Evolutionary conservation across 2,329 filamentous ascomycete genomes (phyloP).

Genomic region (Fusarium multiceps): DNA sequence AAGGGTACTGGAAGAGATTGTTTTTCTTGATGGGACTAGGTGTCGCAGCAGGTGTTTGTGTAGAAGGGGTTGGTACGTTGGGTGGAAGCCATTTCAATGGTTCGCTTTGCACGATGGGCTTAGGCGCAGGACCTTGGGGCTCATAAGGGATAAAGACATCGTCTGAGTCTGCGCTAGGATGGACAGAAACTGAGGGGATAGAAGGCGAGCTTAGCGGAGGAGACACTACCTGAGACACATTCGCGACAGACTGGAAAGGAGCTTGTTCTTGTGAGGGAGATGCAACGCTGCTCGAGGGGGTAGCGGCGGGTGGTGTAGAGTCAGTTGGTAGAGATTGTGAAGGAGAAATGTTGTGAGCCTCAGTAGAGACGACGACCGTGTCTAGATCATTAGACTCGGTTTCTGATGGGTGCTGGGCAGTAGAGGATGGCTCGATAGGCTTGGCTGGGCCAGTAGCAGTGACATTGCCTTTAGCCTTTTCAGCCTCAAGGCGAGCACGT

Average conservation of each 20-base stretch:
- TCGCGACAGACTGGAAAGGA: conserved; percentile 35
- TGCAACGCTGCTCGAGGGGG: conserved; percentile 41
- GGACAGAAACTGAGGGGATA: conserved; percentile 45
- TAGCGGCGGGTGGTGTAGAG: conserved; percentile 40
- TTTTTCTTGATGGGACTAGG: conserved; percentile 53
- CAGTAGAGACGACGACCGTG: neutral
- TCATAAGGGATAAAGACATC: conserved; percentile 67
- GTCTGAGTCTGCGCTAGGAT: conserved; percentile 39
- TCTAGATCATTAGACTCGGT: neutral
- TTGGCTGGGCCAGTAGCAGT: conserved; percentile 5
- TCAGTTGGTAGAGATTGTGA: conserved; percentile 18
- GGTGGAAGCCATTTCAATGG: conserved; percentile 65
- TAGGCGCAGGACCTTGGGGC: conserved; percentile 62
- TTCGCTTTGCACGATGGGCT: conserved; percentile 52
- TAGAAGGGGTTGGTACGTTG: conserved; percentile 54
- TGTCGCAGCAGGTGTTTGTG: conserved; percentile 49
- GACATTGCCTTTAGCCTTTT: conserved; percentile 22
- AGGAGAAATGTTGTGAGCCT: conserved; percentile 24
- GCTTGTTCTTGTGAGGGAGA: conserved; percentile 43
- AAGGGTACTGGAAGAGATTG: conserved; percentile 53
- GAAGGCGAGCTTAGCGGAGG: conserved; percentile 49
- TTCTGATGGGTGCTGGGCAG: conserved; percentile 4
- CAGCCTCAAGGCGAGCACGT: conserved; percentile 44
- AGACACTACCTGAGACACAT: conserved; percentile 39
- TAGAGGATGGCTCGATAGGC: neutral